These are phyloP conservation scores for Grammothele lineata DNA, from an alignment of 768 basidiomycete genomes.

Conservation along the genomic window DNA sequence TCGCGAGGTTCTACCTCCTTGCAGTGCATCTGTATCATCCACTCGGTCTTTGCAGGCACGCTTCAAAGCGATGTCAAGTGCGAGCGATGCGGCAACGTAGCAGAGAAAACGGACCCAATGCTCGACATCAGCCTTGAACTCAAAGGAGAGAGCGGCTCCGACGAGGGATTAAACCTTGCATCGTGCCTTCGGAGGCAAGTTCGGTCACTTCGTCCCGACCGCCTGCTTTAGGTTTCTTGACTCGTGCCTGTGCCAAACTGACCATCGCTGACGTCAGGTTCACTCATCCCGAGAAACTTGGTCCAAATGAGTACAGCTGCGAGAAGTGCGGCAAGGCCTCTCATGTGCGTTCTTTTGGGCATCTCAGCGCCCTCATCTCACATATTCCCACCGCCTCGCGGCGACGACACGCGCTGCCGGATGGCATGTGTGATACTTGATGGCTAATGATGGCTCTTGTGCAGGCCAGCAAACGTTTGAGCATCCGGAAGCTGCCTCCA, in stretches of 20 bases:
- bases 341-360: conserved; percentile 43
- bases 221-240: too few species aligned
- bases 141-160: conserved; percentile 42
- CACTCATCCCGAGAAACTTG: conserved; percentile 82
- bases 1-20: conserved; percentile 71
- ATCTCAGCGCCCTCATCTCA: conserved; percentile 1
- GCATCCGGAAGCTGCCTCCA: conserved; percentile 80
- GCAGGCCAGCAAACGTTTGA: conserved; percentile 77
- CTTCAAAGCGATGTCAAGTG: conserved; percentile 89
- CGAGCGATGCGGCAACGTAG: conserved; percentile 75
- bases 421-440: conserved; percentile 33
- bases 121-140: conserved; percentile 89
- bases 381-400: not conserved
- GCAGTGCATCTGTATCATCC: conserved; percentile 87
- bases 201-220: not conserved
- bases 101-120: conserved; percentile 82
- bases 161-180: conserved; percentile 62
- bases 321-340: conserved; percentile 71
- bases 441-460: not conserved
- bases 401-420: not conserved
- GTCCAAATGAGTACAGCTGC: conserved; percentile 80
- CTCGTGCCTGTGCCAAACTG: conserved; percentile 3
- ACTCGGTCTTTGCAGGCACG: conserved; percentile 83
- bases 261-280: conserved; percentile 46
- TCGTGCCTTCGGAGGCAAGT: conserved; percentile 70